These are phyloP conservation scores for Penicillium sumatraense DNA, from an alignment of 2,329 filamentous ascomycete genomes.

Conservation along the genomic window DNA sequence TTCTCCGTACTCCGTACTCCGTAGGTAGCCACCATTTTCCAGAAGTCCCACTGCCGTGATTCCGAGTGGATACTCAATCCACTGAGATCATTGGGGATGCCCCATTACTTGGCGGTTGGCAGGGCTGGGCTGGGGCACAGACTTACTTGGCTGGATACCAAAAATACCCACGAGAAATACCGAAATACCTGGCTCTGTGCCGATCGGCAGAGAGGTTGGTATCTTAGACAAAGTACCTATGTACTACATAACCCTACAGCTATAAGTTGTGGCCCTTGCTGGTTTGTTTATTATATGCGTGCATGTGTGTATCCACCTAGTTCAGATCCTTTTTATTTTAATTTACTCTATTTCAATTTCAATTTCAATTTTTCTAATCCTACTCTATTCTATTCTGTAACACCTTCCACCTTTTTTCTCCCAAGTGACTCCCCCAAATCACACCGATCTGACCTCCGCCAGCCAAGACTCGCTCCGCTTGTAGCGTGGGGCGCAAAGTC, in stretches of 20 bases:
- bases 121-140: constrained; percentile 22
- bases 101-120: constrained; percentile 21
- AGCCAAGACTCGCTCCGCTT: constrained; percentile 30
- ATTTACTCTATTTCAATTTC: too few relatives aligned
- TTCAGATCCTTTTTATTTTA: too few relatives aligned
- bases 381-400: too few relatives aligned
- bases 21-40: neutral
- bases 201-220: neutral
- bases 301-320: too few relatives aligned
- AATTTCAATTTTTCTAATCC: too few relatives aligned
- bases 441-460: constrained; percentile 13
- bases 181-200: neutral
- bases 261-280: constrained; percentile 1
- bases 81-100: neutral
- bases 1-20: neutral
- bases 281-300: neutral
- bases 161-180: neutral
- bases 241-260: too few relatives aligned
- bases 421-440: too few relatives aligned
- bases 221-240: too few relatives aligned
- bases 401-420: too few relatives aligned
- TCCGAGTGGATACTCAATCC: neutral
- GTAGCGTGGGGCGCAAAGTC: constrained; percentile 27
- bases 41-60: constrained; percentile 1
- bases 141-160: constrained; percentile 2